Conservation (phyloP, 1,284 basidiomycete species). For the Athelia psychrophila region DNA sequence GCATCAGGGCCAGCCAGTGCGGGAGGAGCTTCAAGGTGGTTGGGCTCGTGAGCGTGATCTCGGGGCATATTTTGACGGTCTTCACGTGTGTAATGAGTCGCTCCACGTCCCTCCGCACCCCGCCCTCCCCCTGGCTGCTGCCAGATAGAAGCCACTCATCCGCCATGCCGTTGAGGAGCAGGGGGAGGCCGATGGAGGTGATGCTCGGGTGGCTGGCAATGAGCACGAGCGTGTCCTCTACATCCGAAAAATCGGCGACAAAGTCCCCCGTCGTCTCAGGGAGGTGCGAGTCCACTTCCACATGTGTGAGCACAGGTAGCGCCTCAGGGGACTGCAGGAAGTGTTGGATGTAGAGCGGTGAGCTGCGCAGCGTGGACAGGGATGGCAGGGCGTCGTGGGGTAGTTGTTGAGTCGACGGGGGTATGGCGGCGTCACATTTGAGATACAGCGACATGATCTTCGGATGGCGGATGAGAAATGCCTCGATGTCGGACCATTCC, state of each 20-base stretch:
- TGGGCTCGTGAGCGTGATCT: neutral
- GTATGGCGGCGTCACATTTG: neutral
- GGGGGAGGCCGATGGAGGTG: neutral
- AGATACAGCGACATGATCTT: neutral
- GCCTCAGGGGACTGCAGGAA: neutral
- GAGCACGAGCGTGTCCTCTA: neutral
- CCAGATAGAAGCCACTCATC: neutral
- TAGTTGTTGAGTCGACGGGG: neutral
- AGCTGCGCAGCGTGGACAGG: neutral
- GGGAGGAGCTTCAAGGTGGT: neutral
- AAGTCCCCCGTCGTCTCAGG: neutral
- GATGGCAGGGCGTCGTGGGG: neutral
- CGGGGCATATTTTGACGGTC: neutral
- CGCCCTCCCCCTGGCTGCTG: neutral
- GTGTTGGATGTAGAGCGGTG: neutral
- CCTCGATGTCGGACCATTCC: neutral
- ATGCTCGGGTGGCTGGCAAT: neutral
- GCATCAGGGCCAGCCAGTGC: neutral
- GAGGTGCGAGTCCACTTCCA: neutral
- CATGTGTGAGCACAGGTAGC: neutral
- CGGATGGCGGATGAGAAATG: neutral
- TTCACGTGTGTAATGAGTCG: neutral
- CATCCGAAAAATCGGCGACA: neutral
- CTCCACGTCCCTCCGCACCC: neutral
- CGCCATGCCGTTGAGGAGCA: neutral